Base-by-base conservation (phyloP, 305 asterid species). In the Fraxinus albicans region DNA sequence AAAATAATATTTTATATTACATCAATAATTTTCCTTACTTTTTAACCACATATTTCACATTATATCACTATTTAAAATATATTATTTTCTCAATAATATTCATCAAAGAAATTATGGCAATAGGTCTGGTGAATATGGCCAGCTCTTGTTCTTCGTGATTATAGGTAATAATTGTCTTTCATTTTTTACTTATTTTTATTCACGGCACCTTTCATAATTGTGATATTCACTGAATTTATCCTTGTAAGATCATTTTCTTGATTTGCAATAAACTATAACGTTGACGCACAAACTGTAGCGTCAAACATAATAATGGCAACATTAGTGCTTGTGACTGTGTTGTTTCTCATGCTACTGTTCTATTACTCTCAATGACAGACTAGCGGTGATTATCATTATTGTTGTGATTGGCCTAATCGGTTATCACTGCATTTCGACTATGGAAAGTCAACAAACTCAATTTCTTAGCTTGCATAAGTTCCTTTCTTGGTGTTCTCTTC, bases 381-480 rank as follows among this genome's bases (percentile, higher is more conserved):
- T 95, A 60, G 95, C 98, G 12, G 95, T 97, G 27, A 95, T 94
- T 60, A 95, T 93, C 31, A 91, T 95, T 73, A 91, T 96, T 10
- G 98, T 98, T 31, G 98, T 93, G 60, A 75, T 92, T 25, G 98
- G 98, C 83, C 87, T 94, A 79, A 95, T 95, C 33, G 98, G 94
- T 85, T 93, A 91, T 83, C 85, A 86, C 92, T 0, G 98, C 98
- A 5, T 73, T 84, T 58, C 86, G 84, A 25, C 84, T 95, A 27
- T 93, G 97, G 97, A 95, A 92, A 89, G 98, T 95, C 19, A 97
- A 95, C 88, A 95, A 95, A 79, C 94, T 95, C 21, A 96, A 95
- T 73, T 95, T 90, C 85, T 13, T 92, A 77, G 93, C 97, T 34
- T 92, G 97, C 83, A 8, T 92, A 82, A 90, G 93, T 78, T 93